Evolutionary conservation across 108 stramenopile species (phyloP), one percentile per base, ranked within the genome.

Genomic region (Cyclotella kingstonii): DNA sequence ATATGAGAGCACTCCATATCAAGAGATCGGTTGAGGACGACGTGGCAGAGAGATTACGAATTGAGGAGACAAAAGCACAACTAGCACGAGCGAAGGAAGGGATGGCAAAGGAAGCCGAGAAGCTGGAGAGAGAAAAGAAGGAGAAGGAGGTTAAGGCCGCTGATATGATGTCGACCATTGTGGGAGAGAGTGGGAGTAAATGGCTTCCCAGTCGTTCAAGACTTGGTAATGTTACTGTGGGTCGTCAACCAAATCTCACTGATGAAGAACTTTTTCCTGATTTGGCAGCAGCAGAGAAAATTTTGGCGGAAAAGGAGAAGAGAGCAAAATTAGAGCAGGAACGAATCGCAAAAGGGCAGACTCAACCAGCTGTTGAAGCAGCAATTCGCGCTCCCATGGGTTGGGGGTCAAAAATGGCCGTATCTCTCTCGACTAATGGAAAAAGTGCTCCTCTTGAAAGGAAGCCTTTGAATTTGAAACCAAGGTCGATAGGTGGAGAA

Each of bases 231-330:
- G 54, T 48, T 2, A 44, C 54, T 40, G 52, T 38, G 68, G 76
- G 28, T 41, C 71, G 63, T 48, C 50, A 76, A 61, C 65, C 81
- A 7, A 84, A 91, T 49, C 73, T 69, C 22, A 46, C 82, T 33
- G 81, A 85, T 53, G 89, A 94, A 62, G 78, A 87, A 35, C 60
- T 90, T 4, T 94, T 94, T 48, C 92, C 92, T 9, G 92, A 94
- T 61, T 62, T 94, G 61, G 89, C 89, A 6, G 72, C 81, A 9
- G 89, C 92, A 8, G 89, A 85, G 49, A 79, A 76, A 50, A 87
- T 94, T 61, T 62, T 94, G 54, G 56, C 62, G 5, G 86, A 88
- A 60, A 75, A 85, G 67, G 80, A 88, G 55, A 65, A 80, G 35
- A 54, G 80, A 36, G 61, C 80, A 33, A 70, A 78, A 53, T 70